These are phyloP conservation scores for Chrysanthemum makinoi DNA, from an alignment of 129 eudicot species.

Conservation along the genomic window DNA sequence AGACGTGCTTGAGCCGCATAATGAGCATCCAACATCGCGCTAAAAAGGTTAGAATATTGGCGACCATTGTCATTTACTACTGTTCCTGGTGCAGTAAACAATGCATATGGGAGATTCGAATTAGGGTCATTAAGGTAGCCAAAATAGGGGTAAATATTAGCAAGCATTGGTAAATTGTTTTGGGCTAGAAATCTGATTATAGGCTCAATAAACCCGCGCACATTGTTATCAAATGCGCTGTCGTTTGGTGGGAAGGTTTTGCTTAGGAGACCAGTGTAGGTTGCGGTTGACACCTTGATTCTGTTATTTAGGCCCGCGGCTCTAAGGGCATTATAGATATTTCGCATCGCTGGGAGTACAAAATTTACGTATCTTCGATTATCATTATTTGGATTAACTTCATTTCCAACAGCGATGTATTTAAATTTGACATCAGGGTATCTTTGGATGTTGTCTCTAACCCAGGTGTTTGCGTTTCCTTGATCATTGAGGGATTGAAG, in stretches of 20 bases:
- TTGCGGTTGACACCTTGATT: slow-evolving; percentile 27
- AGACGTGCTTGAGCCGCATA: slow-evolving; percentile 30
- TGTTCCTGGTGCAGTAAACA: slow-evolving; percentile 23
- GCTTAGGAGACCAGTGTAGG: slow-evolving; percentile 14
- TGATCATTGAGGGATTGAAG: slow-evolving; percentile 29
- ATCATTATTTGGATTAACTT: slow-evolving; percentile 31
- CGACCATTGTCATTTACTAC: slow-evolving; percentile 21
- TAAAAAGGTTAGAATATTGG: slow-evolving; percentile 25
- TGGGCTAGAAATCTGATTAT: slow-evolving; percentile 15
- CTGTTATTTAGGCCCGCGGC: slow-evolving; percentile 26
- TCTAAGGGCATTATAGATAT: slow-evolving; percentile 29
- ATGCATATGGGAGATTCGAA: slow-evolving; percentile 26
- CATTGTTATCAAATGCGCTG: slow-evolving; percentile 8
- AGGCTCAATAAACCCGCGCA: slow-evolving; percentile 21
- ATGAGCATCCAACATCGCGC: slow-evolving; percentile 35
- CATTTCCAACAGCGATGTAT: slow-evolving; percentile 62
- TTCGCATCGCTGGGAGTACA: slow-evolving; percentile 42
- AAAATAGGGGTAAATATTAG: slow-evolving; percentile 34
- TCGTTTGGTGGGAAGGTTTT: slow-evolving; percentile 8
- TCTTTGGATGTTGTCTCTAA: slow-evolving; percentile 37
- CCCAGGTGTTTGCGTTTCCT: slow-evolving; percentile 46
- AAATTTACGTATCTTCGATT: background rate
- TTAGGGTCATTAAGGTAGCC: slow-evolving; percentile 28
- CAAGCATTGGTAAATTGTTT: slow-evolving; percentile 24
- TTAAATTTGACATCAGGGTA: slow-evolving; percentile 39